Conservation (phyloP, 176 grass and related monocot species). For the Carex scoparia region DNA sequence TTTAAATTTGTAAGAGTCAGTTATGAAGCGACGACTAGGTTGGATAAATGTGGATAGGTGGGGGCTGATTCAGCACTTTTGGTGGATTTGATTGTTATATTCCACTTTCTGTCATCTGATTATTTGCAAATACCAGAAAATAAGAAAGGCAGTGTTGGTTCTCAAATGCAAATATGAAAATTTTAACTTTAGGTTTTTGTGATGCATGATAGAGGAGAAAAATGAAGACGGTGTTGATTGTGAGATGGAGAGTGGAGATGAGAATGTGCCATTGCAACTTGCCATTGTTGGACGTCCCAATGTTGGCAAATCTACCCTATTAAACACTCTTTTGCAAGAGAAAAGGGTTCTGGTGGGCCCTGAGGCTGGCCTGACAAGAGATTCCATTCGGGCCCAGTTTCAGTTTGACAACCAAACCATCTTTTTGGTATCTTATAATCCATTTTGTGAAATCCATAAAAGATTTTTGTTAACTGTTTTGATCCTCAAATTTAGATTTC, state of each 20-base stretch:
- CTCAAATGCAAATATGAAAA: not conserved
- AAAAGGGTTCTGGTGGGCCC: slow-evolving; percentile 94
- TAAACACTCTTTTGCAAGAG: slow-evolving; percentile 92
- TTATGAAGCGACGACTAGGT: not conserved
- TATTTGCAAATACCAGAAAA: not conserved
- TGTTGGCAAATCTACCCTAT: slow-evolving; percentile 92
- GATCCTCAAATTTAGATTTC: not conserved
- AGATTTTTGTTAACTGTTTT: not conserved
- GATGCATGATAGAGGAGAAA: slow-evolving; percentile 43
- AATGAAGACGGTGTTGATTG: slow-evolving; percentile 38
- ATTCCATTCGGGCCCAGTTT: slow-evolving; percentile 87
- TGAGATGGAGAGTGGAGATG: slow-evolving; percentile 29
- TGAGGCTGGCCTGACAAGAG: slow-evolving; percentile 91
- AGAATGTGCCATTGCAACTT: slow-evolving; percentile 69
- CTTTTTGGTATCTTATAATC: slow-evolving; percentile 63
- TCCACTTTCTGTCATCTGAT: not conserved
- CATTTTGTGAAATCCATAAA: slow-evolving; percentile 11
- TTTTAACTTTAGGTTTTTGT: slow-evolving; percentile 8
- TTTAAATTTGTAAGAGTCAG: not conserved
- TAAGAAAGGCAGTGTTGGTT: not conserved
- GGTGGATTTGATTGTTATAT: not conserved
- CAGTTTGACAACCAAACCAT: slow-evolving; percentile 78
- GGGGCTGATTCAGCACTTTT: not conserved
- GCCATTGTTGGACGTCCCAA: slow-evolving; percentile 94
- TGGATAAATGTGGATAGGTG: not conserved